Evolutionary conservation across 164 flowering plant species (phyloP), one percentile per base, ranked within the genome.

Genomic region (Nelumbo lutea): DNA sequence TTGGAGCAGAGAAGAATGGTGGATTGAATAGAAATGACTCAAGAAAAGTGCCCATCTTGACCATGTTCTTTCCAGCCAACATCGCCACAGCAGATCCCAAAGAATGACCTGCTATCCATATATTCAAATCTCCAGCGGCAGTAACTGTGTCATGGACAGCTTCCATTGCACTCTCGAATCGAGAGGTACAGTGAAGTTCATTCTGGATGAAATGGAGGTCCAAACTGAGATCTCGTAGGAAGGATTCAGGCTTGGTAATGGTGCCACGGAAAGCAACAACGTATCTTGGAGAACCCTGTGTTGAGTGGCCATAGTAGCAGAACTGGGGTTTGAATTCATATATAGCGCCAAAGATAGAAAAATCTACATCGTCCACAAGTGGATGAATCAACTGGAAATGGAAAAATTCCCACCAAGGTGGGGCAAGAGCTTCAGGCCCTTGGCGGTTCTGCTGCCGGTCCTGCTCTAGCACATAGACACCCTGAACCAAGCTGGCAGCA

Each of bases 101-200:
- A 27, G 99, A 96, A 70, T 96, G 99, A 42, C 99, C 99, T 43
- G 95, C 78, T 50, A 96, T 72, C 97, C 97, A 96, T 9, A 90
- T 67, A 56, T 75, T 84, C 4, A 70, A 65, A 62, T 70, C 81
- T 68, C 86, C 86, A 58, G 68, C 79, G 1, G 82, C 56, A 27
- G 92, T 86, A 42, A 84, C 89, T 63, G 83, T 53, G 64, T 79
- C 78, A 9, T 85, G 75, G 5, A 92, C 91, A 40, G 90, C 86
- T 76, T 85, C 89, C 75, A 88, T 83, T 15, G 87, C 97, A 15
- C 70, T 77, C 74, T 87, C 83, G 61, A 79, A 86, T 0, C 97
- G 87, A 40, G 97, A 76, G 15, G 95, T 83, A 47, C 48, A 75
- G 71, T 89, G 94, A 57, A 92, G 93, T 39, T 83, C 87, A 69